phyloP scores from a whole-genome alignment of 2,329 filamentous ascomycete genomes.

The Aspergillus novofumigatus region DNA sequence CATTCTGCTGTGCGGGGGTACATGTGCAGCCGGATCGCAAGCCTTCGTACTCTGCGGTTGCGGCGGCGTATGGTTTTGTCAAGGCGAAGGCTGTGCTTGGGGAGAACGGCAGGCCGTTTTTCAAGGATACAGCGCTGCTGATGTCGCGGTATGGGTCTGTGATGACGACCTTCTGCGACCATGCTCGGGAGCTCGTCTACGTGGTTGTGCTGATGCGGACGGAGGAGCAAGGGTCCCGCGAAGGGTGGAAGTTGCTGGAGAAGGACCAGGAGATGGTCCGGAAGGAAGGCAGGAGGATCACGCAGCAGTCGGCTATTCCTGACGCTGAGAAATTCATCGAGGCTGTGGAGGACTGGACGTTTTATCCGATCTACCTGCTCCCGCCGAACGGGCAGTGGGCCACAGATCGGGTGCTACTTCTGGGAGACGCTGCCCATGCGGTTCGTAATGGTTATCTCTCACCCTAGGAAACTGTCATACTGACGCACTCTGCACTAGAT shows the following conservation, averaged over 20 bases:
- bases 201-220: constrained; percentile 8
- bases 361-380: neutral
- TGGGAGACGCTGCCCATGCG: neutral
- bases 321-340: neutral
- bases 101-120: neutral
- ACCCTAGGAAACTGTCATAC: neutral
- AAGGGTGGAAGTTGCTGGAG: constrained; percentile 7
- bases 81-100: neutral
- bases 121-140: neutral
- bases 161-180: constrained; percentile 8
- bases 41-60: neutral
- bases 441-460: neutral
- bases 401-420: neutral
- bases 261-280: constrained; percentile 8
- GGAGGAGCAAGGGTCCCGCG: constrained; percentile 6
- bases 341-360: neutral
- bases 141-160: neutral
- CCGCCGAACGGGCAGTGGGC: neutral
- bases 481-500: neutral
- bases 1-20: constrained; percentile 1
- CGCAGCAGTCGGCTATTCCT: neutral
- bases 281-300: neutral
- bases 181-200: constrained; percentile 6
- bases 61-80: neutral
- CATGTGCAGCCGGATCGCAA: neutral